phyloP scores from a whole-genome alignment of 2,329 filamentous ascomycete species.

The Lojkania enalia region DNA sequence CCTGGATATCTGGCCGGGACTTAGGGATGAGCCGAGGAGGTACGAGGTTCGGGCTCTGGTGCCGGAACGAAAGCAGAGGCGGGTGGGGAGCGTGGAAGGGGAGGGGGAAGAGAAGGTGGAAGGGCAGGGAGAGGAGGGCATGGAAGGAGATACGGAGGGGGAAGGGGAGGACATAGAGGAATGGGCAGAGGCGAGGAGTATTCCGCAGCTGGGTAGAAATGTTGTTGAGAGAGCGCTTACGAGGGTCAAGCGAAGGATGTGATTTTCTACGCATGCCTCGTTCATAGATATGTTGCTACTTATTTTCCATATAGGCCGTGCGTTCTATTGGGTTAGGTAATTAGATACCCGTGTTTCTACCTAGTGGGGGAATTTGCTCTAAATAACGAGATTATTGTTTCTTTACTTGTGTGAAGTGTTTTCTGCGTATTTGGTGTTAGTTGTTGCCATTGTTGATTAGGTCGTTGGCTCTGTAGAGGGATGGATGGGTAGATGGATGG shows the following conservation, averaged over 20 bases:
- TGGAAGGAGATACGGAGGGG: conserved; percentile 15
- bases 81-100: background rate
- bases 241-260: conserved; percentile 43
- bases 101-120: conserved; percentile 18
- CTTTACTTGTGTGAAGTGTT: too few relatives aligned
- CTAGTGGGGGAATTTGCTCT: too few relatives aligned
- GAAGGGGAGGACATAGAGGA: conserved; percentile 8
- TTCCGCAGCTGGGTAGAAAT: conserved; percentile 39
- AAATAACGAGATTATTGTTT: too few relatives aligned
- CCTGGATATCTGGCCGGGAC: conserved; percentile 80
- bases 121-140: conserved; percentile 17
- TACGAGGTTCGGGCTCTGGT: conserved; percentile 38
- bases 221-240: conserved; percentile 41
- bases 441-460: too few relatives aligned
- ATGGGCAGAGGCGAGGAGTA: conserved; percentile 26
- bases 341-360: too few relatives aligned
- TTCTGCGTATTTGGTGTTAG: too few relatives aligned
- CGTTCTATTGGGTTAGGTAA: too few relatives aligned
- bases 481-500: too few relatives aligned
- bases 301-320: too few relatives aligned
- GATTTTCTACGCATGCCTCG: too few relatives aligned
- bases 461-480: too few relatives aligned
- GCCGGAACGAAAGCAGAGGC: conserved; percentile 10
- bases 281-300: too few relatives aligned
- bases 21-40: conserved; percentile 38